A percentile compares a stretch with the other conserved stretches of the same genome.
Evolutionary conservation across 495 filamentous ascomycete species (phyloP).

Genomic region (Cladorrhinum samala): DNA sequence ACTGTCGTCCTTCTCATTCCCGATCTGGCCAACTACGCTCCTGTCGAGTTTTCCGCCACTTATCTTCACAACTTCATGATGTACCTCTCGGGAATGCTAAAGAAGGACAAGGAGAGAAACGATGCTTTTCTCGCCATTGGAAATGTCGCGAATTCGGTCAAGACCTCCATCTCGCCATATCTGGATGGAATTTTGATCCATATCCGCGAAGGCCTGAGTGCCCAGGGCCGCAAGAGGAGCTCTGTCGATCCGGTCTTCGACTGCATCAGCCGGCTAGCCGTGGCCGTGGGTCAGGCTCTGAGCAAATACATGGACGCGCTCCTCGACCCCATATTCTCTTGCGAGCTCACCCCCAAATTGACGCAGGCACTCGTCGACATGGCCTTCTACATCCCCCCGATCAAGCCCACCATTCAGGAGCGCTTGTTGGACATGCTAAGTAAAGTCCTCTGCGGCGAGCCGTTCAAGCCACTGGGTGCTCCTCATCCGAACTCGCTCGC

Average conservation of each 20-base stretch:
- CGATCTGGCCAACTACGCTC: slow-evolving; percentile 86
- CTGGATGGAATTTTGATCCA: slow-evolving; percentile 88
- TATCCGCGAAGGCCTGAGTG: slow-evolving; percentile 80
- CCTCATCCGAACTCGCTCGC: slow-evolving; percentile 59
- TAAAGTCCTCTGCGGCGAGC: slow-evolving; percentile 82
- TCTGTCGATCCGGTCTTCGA: slow-evolving; percentile 90
- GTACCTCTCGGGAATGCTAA: slow-evolving; percentile 89
- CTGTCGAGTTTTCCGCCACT: slow-evolving; percentile 69
- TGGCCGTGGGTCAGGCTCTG: slow-evolving; percentile 90
- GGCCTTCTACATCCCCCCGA: slow-evolving; percentile 95
- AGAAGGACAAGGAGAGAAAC: slow-evolving; percentile 88
- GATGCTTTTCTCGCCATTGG: slow-evolving; percentile 92
- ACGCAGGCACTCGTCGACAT: slow-evolving; percentile 95
- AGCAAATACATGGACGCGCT: slow-evolving; percentile 97
- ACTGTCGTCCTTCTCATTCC: slow-evolving; percentile 88
- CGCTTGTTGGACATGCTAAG: slow-evolving; percentile 91
- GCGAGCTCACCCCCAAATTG: slow-evolving; percentile 83
- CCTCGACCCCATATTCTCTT: slow-evolving; percentile 94
- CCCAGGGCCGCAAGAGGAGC: slow-evolving; percentile 69
- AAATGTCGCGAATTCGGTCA: slow-evolving; percentile 91
- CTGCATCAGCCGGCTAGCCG: slow-evolving; percentile 93
- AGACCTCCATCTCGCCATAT: slow-evolving; percentile 88
- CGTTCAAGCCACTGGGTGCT: slow-evolving; percentile 85
- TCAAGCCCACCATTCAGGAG: slow-evolving; percentile 88
- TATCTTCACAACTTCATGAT: slow-evolving; percentile 97